phyloP scores from a whole-genome alignment of 441 rosid species.

The Pelargonium fulgidum region DNA sequence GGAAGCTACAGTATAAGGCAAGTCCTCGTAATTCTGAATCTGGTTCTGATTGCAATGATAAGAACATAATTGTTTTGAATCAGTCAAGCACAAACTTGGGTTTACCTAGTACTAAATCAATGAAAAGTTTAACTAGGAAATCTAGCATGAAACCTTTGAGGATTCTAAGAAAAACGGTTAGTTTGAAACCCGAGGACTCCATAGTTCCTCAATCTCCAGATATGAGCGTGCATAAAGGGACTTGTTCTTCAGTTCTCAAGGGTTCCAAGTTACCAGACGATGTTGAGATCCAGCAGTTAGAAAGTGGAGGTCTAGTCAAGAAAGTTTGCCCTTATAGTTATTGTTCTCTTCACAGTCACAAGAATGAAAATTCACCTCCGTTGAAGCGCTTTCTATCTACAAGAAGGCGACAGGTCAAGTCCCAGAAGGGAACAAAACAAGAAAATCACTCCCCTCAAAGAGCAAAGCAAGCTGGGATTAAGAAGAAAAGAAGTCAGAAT shows the following conservation, averaged over 20 bases:
- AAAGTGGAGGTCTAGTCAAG: slow-evolving; percentile 22
- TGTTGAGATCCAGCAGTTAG: slow-evolving; percentile 31
- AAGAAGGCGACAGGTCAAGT: slow-evolving; percentile 45
- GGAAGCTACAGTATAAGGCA: slow-evolving; percentile 29
- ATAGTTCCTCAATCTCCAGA: slow-evolving; percentile 8
- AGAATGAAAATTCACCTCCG: slow-evolving; percentile 37
- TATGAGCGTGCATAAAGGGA: slow-evolving; percentile 40
- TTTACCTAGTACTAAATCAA: slow-evolving; percentile 27
- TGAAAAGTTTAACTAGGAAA: slow-evolving; percentile 29
- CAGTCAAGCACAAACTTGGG: no score
- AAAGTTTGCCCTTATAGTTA: slow-evolving; percentile 64
- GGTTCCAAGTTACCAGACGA: slow-evolving; percentile 43
- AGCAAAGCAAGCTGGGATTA: slow-evolving; percentile 28
- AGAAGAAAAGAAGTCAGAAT: slow-evolving; percentile 30
- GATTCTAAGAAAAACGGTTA: slow-evolving; percentile 34
- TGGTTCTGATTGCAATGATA: slow-evolving; percentile 15
- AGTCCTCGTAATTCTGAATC: slow-evolving; percentile 29
- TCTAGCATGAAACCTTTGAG: slow-evolving; percentile 37
- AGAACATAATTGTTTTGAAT: no score
- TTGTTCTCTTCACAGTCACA: slow-evolving; percentile 82
- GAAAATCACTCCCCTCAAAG: slow-evolving; percentile 29
- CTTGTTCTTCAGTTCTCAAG: slow-evolving; percentile 80
- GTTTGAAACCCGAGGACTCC: slow-evolving; percentile 34
- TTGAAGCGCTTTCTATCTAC: slow-evolving; percentile 57
- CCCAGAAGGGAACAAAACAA: slow-evolving; percentile 43